Conservation (phyloP, 768 basidiomycete genomes). For the Postia placenta region DNA sequence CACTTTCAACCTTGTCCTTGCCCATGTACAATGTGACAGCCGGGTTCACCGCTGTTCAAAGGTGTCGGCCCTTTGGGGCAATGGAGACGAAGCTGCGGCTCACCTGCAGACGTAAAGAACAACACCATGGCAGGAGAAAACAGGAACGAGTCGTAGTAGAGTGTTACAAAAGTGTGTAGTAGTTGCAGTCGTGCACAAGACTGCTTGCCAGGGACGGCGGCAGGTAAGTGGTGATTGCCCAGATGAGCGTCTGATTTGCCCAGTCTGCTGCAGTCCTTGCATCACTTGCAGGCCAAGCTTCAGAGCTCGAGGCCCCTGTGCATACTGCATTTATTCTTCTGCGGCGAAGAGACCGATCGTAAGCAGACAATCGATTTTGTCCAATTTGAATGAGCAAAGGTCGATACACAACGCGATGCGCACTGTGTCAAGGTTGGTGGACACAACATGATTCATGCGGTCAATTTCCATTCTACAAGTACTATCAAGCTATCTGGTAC, state of each 20-base stretch:
- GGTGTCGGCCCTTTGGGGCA: no score
- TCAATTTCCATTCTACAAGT: no score
- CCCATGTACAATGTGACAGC: constrained; percentile 87
- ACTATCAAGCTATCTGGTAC: no score
- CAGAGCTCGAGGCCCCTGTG: no score
- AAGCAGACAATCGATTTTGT: no score
- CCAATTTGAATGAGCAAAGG: no score
- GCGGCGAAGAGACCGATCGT: no score
- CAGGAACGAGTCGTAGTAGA: neutral
- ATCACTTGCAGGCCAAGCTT: neutral
- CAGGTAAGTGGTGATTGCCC: neutral
- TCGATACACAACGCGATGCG: no score
- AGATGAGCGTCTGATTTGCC: neutral
- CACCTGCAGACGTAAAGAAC: constrained; percentile 53
- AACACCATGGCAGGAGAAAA: constrained; percentile 36
- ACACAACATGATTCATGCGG: no score
- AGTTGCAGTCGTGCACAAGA: neutral
- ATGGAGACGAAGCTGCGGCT: neutral
- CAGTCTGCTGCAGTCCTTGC: neutral
- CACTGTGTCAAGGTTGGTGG: no score
- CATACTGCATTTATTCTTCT: no score
- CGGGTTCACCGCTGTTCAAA: constrained; percentile 52
- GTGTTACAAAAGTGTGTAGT: neutral
- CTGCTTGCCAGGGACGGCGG: neutral
- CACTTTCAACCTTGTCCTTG: constrained; percentile 93